A percentile compares a stretch with the other conserved stretches of the same genome.
These are phyloP conservation scores for Bruguiera parviflora DNA, from an alignment of 345 rosid genomes.

Conservation along the genomic window DNA sequence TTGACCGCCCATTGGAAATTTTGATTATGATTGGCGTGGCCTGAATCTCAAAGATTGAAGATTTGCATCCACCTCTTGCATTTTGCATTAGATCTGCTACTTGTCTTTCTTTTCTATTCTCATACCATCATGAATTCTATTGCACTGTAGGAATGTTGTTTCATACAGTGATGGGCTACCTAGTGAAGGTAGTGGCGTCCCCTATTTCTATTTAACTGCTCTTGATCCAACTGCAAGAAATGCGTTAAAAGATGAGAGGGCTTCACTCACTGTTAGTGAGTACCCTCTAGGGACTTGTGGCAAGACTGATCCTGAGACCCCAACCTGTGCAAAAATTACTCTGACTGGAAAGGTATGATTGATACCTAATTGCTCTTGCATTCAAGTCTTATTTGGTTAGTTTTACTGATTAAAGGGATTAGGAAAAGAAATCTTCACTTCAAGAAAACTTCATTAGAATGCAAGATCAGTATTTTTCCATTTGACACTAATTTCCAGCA, in stretches of 20 bases:
- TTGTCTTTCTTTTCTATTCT: slow-evolving; percentile 1
- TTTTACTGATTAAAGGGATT: not conserved
- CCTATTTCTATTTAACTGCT: slow-evolving; percentile 85
- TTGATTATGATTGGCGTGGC: not conserved
- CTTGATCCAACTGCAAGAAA: slow-evolving; percentile 94
- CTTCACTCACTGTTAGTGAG: slow-evolving; percentile 81
- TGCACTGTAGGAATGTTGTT: slow-evolving; percentile 68
- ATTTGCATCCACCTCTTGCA: not conserved
- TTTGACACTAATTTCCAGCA: too few relatives aligned
- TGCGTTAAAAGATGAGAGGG: slow-evolving; percentile 65
- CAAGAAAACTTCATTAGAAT: not conserved
- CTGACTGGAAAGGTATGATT: slow-evolving; percentile 74
- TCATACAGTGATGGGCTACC: slow-evolving; percentile 86
- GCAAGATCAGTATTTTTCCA: not conserved
- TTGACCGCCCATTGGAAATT: not conserved
- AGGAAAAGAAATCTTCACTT: slow-evolving; percentile 1
- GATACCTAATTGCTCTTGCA: too few relatives aligned
- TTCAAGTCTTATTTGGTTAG: not conserved
- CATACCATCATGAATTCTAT: not conserved
- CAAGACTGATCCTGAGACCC: slow-evolving; percentile 79
- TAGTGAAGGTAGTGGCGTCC: slow-evolving; percentile 59
- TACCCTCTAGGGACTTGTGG: slow-evolving; percentile 90
- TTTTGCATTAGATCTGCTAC: not conserved
- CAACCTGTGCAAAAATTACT: slow-evolving; percentile 84
- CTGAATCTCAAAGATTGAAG: not conserved